Evolutionary conservation across 768 basidiomycete species (phyloP), one percentile per base, ranked within the genome.

Genomic region (Porphyrellus cyaneotinctus): DNA sequence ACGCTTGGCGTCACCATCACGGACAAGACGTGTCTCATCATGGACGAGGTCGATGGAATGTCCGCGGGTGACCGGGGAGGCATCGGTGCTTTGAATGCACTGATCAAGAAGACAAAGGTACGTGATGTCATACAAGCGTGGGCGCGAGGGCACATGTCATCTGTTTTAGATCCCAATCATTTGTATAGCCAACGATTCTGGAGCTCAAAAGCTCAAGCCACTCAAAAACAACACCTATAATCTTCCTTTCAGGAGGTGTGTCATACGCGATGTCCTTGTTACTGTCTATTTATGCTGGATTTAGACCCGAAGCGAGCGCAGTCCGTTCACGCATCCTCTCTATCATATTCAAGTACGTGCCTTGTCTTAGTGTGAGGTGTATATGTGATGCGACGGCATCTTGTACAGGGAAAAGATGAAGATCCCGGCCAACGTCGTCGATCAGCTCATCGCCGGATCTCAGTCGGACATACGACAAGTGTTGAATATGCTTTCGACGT

Each of bases 1-100:
- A 80, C 82, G 1, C 72, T 81, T 2, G 94, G 88, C 3, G 75
- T 95, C 2, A 64, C 74, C 15, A 84, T 97, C 58, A 93, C 88
- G 0, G 81, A 88, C 60, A 82, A 77, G 66, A 82, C 88, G 0
- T 91, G 93, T 58, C 74, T 99, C 41, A 98, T 99, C 66, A 97
- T 99, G 95, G 97, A 99, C 63, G 97, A 99, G 67, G 95, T 98
- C 3, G 97, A 99, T 59, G 97, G 97, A 2, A 99, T 98, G 95
- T 95, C 93, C 6, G 90, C 91, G 4, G 97, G 97, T 17, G 97
- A 99, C 70, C 80, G 97, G 41, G 97, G 97, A 15, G 97, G 97
- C 50, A 91, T 98, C 2, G 95, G 92, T 22, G 97, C 97, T 7
- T 67, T 99, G 59, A 92, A 92, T 52, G 84, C 85, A 0, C 64